phyloP scores from a whole-genome alignment of 345 rosid species.

The Aurinia saxatilis region DNA sequence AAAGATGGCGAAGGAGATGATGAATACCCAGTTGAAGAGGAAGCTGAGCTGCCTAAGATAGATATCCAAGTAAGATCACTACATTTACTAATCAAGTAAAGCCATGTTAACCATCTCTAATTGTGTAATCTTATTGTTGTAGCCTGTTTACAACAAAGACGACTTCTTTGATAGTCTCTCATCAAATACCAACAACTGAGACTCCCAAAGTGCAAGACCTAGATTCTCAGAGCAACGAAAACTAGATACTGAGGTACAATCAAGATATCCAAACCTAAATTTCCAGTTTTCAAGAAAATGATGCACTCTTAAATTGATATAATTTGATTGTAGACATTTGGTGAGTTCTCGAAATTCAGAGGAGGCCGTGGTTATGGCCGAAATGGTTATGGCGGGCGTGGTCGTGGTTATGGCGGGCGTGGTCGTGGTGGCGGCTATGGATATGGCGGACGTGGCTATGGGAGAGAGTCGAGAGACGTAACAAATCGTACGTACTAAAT shows the following conservation, averaged over 20 bases:
- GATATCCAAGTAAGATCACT: constrained; percentile 40
- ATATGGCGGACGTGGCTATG: constrained; percentile 1
- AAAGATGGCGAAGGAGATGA: constrained; percentile 52
- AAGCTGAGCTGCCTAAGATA: constrained; percentile 39
- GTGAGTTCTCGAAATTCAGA: constrained; percentile 50
- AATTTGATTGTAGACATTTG: constrained; percentile 50
- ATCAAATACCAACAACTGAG: constrained; percentile 38
- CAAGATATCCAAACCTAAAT: not conserved
- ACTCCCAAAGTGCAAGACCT: constrained; percentile 59
- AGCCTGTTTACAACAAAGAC: constrained; percentile 86
- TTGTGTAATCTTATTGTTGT: constrained; percentile 8
- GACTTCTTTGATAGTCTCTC: constrained; percentile 92
- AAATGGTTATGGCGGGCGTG: constrained; percentile 3
- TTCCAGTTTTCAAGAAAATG: not conserved
- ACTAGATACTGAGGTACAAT: constrained; percentile 75
- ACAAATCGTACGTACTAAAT: not conserved
- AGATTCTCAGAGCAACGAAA: constrained; percentile 82
- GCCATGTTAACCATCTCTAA: not conserved
- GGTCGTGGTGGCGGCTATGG: constrained; percentile 29
- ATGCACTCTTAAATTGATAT: not conserved
- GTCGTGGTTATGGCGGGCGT: constrained; percentile 27
- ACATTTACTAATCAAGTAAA: not conserved
- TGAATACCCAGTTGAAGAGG: constrained; percentile 43
- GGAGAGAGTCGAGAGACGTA: not conserved
- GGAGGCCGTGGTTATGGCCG: constrained; percentile 16